These are phyloP conservation scores for Aspergillus uvarum DNA, from an alignment of 2,329 filamentous ascomycete species.

Conservation along the genomic window DNA sequence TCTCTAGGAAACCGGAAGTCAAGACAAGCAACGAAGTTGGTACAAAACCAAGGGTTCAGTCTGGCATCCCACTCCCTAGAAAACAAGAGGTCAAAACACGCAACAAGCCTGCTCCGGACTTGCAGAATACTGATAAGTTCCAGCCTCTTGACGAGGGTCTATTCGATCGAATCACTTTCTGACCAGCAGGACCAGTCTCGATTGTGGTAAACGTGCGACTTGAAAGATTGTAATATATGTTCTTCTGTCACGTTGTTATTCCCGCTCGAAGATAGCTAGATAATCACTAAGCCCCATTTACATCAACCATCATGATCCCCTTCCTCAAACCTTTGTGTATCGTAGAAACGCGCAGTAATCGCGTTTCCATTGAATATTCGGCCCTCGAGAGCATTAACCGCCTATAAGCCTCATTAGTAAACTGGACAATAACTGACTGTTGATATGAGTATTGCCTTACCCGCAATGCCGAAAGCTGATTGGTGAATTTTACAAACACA, in stretches of 20 bases:
- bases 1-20: not conserved
- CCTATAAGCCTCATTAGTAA: slow-evolving; percentile 50
- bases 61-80: not conserved
- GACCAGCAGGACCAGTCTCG: not conserved
- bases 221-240: not conserved
- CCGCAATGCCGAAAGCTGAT: slow-evolving; percentile 76
- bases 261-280: not conserved
- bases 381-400: slow-evolving; percentile 85
- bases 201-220: not conserved
- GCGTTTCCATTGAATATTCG: slow-evolving; percentile 84
- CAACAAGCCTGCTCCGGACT: not conserved
- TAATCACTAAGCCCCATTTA: not conserved
- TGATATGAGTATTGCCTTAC: slow-evolving; percentile 53
- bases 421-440: not conserved
- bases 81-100: not conserved
- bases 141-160: slow-evolving; percentile 3
- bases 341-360: slow-evolving; percentile 80
- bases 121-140: not conserved
- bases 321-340: slow-evolving; percentile 76
- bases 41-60: not conserved
- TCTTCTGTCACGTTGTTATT: not conserved
- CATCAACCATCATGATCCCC: slow-evolving; percentile 53
- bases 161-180: slow-evolving; percentile 22
- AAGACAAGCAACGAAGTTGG: not conserved
- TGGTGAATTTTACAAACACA: slow-evolving; percentile 94